phyloP scores from a whole-genome alignment of 306 rosid species.

The Lagenaria siceraria region DNA sequence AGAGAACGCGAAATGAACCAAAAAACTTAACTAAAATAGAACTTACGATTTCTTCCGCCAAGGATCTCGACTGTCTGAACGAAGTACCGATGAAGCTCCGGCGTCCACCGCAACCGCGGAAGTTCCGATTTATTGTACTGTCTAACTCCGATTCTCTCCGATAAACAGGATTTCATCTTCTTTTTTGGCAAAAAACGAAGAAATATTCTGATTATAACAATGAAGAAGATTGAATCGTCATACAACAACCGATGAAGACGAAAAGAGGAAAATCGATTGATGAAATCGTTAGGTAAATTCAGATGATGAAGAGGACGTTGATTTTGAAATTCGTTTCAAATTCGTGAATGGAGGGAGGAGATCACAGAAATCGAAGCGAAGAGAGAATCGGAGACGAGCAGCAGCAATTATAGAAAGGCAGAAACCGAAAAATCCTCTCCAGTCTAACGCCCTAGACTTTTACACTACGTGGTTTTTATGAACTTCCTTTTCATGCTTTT shows the following conservation, averaged over 20 bases:
- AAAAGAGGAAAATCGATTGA: neutral
- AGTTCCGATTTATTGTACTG: conserved; percentile 29
- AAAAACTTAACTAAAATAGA: too few species aligned
- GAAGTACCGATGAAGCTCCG: conserved; percentile 28
- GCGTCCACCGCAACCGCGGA: conserved; percentile 37
- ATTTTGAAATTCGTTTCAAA: neutral
- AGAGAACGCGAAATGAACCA: neutral
- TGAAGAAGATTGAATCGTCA: neutral
- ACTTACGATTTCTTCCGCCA: conserved; percentile 34
- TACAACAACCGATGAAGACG: neutral
- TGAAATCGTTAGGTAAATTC: neutral
- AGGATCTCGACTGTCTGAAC: conserved; percentile 25
- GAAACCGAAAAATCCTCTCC: neutral
- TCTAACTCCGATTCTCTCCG: conserved; percentile 19
- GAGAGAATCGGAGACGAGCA: neutral
- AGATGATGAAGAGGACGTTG: neutral
- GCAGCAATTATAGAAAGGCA: conserved; percentile 3
- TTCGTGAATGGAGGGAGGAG: neutral
- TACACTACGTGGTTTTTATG: neutral
- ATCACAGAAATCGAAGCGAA: neutral
- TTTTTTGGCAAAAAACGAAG: neutral
- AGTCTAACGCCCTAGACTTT: neutral
- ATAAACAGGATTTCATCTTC: neutral
- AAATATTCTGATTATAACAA: neutral
- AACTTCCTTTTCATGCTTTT: conserved; percentile 1